Percentiles rank a stretch among this genome's conserved stretches.
These are phyloP conservation scores for Pneumocystis carinii DNA, from an alignment of 1,139 yeast species.

Conservation along the genomic window DNA sequence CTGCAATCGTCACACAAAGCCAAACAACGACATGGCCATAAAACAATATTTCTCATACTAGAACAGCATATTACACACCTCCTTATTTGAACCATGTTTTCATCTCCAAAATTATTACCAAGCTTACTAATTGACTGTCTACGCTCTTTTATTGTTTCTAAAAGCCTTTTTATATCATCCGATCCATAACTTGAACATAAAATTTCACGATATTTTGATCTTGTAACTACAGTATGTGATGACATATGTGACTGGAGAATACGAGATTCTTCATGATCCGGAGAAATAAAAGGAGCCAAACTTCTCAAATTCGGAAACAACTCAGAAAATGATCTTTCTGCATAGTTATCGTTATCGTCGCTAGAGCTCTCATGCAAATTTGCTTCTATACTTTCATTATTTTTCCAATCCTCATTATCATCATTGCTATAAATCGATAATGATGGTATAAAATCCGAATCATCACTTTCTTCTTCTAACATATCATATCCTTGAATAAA, in stretches of 20 bases:
- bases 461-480: not conserved
- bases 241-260: not conserved
- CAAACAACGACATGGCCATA: not conserved
- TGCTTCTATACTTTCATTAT: not conserved
- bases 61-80: not conserved
- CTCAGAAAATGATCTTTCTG: not conserved
- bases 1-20: not conserved
- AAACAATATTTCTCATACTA: not conserved
- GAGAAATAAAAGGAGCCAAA: not conserved
- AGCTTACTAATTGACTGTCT: not conserved
- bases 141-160: not conserved
- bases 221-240: not conserved
- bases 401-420: not conserved
- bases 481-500: not conserved
- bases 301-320: not conserved
- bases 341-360: not conserved
- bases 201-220: not conserved
- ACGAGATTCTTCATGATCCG: not conserved
- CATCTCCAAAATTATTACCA: not conserved
- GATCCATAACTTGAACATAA: not conserved
- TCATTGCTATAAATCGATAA: not conserved
- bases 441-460: not conserved
- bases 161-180: not conserved
- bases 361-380: not conserved
- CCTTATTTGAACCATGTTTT: not conserved